Conservation (phyloP, 2,329 filamentous ascomycete species). For the Teratosphaeria pseudoeucalypti region DNA sequence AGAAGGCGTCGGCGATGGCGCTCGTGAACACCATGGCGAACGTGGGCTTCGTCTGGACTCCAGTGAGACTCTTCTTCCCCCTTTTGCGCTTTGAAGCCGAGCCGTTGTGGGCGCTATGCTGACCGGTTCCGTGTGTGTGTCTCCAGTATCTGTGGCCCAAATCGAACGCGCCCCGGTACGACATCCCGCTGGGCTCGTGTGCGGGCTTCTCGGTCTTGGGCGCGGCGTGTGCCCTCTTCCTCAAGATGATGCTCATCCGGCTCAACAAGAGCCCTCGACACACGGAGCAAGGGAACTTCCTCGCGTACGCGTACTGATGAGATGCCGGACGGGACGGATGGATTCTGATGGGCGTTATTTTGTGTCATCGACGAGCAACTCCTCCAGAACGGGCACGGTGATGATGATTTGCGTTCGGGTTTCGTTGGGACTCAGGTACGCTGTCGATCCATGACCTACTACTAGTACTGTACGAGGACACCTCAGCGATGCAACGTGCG, state of each 20-base stretch:
- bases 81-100: background rate
- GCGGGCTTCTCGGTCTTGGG: background rate
- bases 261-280: background rate
- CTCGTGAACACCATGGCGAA: constrained; percentile 48
- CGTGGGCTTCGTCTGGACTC: constrained; percentile 42
- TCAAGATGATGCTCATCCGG: background rate
- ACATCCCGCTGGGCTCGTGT: background rate
- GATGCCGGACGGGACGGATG: no score
- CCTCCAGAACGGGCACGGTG: no score
- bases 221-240: background rate
- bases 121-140: background rate
- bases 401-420: no score
- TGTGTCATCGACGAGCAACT: no score
- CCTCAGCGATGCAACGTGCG: no score
- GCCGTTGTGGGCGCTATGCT: background rate
- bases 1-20: constrained; percentile 44
- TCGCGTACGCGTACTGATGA: background rate
- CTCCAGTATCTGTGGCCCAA: background rate
- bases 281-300: background rate
- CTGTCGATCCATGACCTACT: no score
- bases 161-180: background rate
- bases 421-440: no score
- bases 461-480: no score
- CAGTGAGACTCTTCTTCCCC: background rate
- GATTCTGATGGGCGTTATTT: no score